These are phyloP conservation scores for Phaeosphaeriaceae sp. DNA, from an alignment of 2,329 filamentous ascomycete species.

Conservation along the genomic window DNA sequence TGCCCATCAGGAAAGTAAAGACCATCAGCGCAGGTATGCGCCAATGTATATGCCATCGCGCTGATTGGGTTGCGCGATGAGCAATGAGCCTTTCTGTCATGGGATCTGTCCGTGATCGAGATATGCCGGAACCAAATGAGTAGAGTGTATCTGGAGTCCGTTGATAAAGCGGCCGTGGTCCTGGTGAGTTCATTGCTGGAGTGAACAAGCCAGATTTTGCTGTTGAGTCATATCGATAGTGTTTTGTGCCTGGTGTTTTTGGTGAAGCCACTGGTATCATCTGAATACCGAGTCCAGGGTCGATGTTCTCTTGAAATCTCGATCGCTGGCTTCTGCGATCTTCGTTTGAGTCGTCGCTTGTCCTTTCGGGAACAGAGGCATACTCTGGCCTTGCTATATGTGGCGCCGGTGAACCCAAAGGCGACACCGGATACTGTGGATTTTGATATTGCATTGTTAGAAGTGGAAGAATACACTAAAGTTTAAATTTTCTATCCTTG, in stretches of 20 bases:
- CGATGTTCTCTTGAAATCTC: slow-evolving; percentile 23
- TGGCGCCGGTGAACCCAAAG: slow-evolving; percentile 25
- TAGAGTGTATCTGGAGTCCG: slow-evolving; percentile 30
- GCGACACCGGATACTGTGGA: slow-evolving; percentile 15
- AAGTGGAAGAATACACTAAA: neutral
- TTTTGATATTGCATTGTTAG: slow-evolving; percentile 11
- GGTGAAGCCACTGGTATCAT: slow-evolving; percentile 31
- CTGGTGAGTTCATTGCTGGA: slow-evolving; percentile 12
- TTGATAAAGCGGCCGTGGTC: slow-evolving; percentile 17
- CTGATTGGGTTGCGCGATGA: slow-evolving; percentile 38
- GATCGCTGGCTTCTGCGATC: slow-evolving; percentile 17
- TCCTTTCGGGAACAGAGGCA: slow-evolving; percentile 19
- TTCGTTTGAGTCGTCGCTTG: slow-evolving; percentile 22
- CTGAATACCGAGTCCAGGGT: slow-evolving; percentile 35
- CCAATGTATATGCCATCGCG: slow-evolving; percentile 47
- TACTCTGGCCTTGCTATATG: slow-evolving; percentile 21
- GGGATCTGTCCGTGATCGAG: slow-evolving; percentile 35
- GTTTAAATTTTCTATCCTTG: neutral
- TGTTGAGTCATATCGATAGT: slow-evolving; percentile 22
- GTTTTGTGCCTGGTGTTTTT: slow-evolving; percentile 27
- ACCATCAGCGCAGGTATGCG: slow-evolving; percentile 38
- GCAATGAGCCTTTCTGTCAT: slow-evolving; percentile 40
- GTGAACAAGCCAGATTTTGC: slow-evolving; percentile 26
- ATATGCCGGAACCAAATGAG: slow-evolving; percentile 25
- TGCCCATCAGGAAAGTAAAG: slow-evolving; percentile 33